Evolutionary conservation across 2,329 filamentous ascomycete genomes (phyloP).

Genomic region (Phoma sp.): DNA sequence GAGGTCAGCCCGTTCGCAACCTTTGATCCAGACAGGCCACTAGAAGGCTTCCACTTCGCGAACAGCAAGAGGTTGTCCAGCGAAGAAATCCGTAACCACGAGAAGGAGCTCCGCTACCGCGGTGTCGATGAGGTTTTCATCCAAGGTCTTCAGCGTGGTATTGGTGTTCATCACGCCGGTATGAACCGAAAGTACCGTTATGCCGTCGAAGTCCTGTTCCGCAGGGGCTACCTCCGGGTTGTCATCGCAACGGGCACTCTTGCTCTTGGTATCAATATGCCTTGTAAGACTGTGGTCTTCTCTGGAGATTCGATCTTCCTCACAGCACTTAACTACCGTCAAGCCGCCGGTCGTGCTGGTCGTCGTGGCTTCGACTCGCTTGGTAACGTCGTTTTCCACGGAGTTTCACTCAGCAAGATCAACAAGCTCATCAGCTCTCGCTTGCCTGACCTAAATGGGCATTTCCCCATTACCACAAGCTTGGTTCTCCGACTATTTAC

Average conservation of each 20-base stretch:
- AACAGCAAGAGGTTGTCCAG: conserved; percentile 65
- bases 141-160: conserved; percentile 68
- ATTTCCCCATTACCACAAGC: conserved; percentile 79
- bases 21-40: conserved; percentile 72
- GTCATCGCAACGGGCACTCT: conserved; percentile 79
- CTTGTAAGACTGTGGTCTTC: conserved; percentile 83
- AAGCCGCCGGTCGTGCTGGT: conserved; percentile 78
- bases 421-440: conserved; percentile 75
- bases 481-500: conserved; percentile 73
- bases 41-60: conserved; percentile 71
- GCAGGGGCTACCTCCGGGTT: conserved; percentile 72
- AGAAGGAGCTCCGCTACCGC: conserved; percentile 60
- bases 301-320: conserved; percentile 75
- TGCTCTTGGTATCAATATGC: conserved; percentile 74
- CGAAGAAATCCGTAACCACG: conserved; percentile 65
- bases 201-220: conserved; percentile 75
- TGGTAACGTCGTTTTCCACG: conserved; percentile 81
- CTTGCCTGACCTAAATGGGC: conserved; percentile 76
- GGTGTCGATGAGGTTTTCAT: conserved; percentile 63
- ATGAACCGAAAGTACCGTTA: conserved; percentile 81
- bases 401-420: conserved; percentile 66
- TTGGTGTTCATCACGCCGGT: conserved; percentile 81
- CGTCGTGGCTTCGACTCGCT: conserved; percentile 81
- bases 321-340: conserved; percentile 77
- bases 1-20: conserved; percentile 66